Evolutionary conservation across 306 rosid genomes (phyloP), one percentile per base, ranked within the genome.

Genomic region (Luffa aegyptiaca): DNA sequence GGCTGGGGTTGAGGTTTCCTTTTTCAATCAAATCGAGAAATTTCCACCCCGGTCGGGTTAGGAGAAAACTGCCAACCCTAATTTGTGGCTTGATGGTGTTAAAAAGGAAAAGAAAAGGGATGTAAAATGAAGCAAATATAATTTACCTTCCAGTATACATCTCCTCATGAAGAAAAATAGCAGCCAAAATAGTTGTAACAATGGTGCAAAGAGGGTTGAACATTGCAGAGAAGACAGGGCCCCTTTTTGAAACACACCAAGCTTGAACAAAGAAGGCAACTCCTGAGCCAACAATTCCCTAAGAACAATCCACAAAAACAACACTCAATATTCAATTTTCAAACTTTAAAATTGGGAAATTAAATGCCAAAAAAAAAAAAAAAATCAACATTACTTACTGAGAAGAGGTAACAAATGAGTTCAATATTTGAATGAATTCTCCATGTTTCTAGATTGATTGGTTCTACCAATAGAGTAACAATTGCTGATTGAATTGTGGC

Each of bases 251-350:
- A 76, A 89, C 45, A 76, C 88, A 81, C 93, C 93, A 89, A 63
- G 88, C 87, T 89, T 89, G 93, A 45, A 87, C 62, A 71, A 62
- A 82, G 76, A 79, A 85, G 0, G 89, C 35, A 42, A 84, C 10
- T 13, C 83, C 87, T 31, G 94, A 90, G 66, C 90, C 90, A 62
- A 88, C 26, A 1, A 81, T 45, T 80, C 94, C 94, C 92, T 90
- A 56, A 42, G 20, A 11, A 80, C 17, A 26, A 26, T n/a, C n/a
- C n/a, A n/a, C 66, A 33, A n/a, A 41, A 0, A 59, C 53, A 12
- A 68, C 68, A 36, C 48, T 6, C 46, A 53, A 9, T n/a, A 37
- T 3, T 39, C 6, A 6, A 66, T 26, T 12, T 3, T 63, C 42
- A 33, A 63, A 31, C 14, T 20, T 12, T 31, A 31, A 31, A 31